Conservation (phyloP, 2,329 filamentous ascomycete species). For the Achaetomium macrosporum region DNA sequence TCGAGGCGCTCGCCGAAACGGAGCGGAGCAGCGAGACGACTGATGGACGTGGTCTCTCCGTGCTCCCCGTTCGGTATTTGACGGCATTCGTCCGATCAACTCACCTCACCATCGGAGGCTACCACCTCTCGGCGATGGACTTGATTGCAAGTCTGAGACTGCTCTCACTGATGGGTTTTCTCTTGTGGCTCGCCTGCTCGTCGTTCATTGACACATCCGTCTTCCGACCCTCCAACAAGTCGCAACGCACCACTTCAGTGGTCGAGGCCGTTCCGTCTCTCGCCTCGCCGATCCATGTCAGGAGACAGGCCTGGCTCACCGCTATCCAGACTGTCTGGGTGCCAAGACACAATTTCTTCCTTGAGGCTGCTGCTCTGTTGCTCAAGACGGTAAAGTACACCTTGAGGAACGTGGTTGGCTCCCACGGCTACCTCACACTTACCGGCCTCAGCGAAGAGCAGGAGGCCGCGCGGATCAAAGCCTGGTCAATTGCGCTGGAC, state of each 20-base stretch:
- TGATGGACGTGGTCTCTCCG: constrained; percentile 61
- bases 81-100: constrained; percentile 41
- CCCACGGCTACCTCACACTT: constrained; percentile 68
- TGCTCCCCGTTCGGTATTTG: constrained; percentile 56
- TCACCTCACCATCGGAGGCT: constrained; percentile 49
- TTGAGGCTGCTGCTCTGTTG: constrained; percentile 75
- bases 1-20: constrained; percentile 69
- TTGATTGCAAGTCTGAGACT: constrained; percentile 49
- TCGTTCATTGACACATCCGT: constrained; percentile 47
- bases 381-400: constrained; percentile 80
- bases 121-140: constrained; percentile 40
- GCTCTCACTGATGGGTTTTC: constrained; percentile 46
- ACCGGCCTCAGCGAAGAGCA: constrained; percentile 79
- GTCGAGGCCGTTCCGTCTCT: constrained; percentile 60
- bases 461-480: constrained; percentile 79
- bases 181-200: constrained; percentile 52
- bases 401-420: constrained; percentile 69
- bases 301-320: constrained; percentile 86
- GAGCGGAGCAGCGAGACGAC: constrained; percentile 59
- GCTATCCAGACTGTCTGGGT: constrained; percentile 91
- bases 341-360: constrained; percentile 76
- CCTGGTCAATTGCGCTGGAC: constrained; percentile 89
- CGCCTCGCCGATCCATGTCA: constrained; percentile 76
- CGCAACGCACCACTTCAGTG: constrained; percentile 29
- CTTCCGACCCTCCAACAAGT: constrained; percentile 44